Evolutionary conservation across 176 grass and related monocot genomes (phyloP), one percentile per base, ranked within the genome.

Genomic region (Calamus simplicifolius): DNA sequence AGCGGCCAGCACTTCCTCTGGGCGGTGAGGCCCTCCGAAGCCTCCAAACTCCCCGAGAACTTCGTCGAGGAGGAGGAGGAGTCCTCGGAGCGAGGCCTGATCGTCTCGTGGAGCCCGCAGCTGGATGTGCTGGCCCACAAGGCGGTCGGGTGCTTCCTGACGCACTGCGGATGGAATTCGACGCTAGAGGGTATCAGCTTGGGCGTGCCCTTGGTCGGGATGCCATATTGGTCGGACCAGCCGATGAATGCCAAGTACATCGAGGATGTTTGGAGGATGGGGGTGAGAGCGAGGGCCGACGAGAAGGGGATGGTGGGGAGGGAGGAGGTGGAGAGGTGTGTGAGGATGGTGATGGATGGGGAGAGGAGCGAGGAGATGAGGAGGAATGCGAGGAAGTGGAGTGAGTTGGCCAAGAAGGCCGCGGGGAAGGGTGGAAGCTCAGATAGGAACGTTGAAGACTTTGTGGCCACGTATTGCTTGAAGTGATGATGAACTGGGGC

Each of bases 161-260:
- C 91, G 0, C 92, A 96, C 66, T 96, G 86, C 51, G 86, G 86
- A 0, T 96, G 91, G 86, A 96, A 96, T 79, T 96, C 86, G 19
- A 90, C 86, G 5, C n/a, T 21, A 8, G 81, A 82, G 67, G 75
- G 59, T 38, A 53, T 79, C 14, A 78, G 77, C 4, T 2, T 64
- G 0, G 75, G 67, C 5, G 27, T 70, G 18, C 66, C 78, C 4
- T 43, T 81, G 28, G 49, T 81, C 63, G 86, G 54, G 18, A 10
- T 87, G 71, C 80, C 80, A 28, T 71, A 95, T 56, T 90, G 80
- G 82, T 81, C 92, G 16, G 86, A 96, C 64, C 86, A 96, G 74
- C 64, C 86, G 6, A 88, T 71, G 80, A 87, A 90, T 70, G 92
- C 92, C 19, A n/a, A 72, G 70, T 96, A 90, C 69, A 75, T 87